Base-by-base conservation (phyloP, 345 rosid genomes). In the Mallotus nudiflorus region DNA sequence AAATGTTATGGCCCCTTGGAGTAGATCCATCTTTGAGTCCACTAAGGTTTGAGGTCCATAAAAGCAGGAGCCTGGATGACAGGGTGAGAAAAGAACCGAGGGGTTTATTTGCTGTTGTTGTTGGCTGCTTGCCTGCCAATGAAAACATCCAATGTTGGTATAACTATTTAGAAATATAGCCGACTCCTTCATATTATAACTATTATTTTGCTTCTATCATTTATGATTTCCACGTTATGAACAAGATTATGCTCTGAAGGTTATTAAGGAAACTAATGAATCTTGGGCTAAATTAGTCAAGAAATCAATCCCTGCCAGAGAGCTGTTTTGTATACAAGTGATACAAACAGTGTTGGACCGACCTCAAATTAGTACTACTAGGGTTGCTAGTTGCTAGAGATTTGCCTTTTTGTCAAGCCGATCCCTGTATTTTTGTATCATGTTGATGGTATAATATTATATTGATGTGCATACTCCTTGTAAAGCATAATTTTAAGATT, bases 211-310 rank as follows among this genome's bases (percentile, higher is more conserved):
- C 50, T 16, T 33, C 9, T 71, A 11, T 53, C 42, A 24, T 11
- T 12, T 27, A 42, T 25, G 57, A 60, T 55, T 52, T 53, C 49
- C n/a, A n/a, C n/a, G n/a, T n/a, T 66, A 14, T 50, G 22, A 60
- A 72, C 88, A 91, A 93, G 95, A 91, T 14, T 91, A 85, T 73
- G 97, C 95, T 39, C 83, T 91, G 68, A 89, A 85, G 84, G 91
- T 91, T 44, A 91, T 91, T 68, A 79, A 73, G 0, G 95, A 91
- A 80, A 83, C 96, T 1, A 89, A 91, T n/a, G 89, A 89, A 60
- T 87, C 97, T 29, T 91, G 97, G 97, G 79, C 87, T 49, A 91
- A 85, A 80, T 93, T 91, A 66, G 88, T 91, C 53, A 88, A 87
- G 83, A 85, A 93, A 85, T 75, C 86, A 14, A 74, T 86, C 58